Conservation (phyloP, 495 filamentous ascomycete genomes). For the Hyaloscypha finlandica region DNA sequence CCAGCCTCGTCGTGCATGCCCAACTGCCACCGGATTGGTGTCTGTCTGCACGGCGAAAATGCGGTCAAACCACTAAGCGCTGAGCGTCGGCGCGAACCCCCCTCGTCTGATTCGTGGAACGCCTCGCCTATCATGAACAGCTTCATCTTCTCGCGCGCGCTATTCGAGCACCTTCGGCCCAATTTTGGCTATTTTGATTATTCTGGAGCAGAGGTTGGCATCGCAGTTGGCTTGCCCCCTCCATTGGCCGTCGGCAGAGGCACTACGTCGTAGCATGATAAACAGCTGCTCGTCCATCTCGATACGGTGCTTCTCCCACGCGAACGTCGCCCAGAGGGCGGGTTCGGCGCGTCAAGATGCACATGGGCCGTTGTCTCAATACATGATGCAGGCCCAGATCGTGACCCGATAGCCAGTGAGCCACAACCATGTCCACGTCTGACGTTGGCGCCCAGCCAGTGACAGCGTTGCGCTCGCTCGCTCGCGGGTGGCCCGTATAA, state of each 20-base stretch:
- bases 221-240: background rate
- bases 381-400: slow-evolving; percentile 11
- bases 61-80: background rate
- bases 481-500: slow-evolving; percentile 32
- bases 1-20: background rate
- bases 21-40: background rate
- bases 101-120: background rate
- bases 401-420: background rate
- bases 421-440: slow-evolving; percentile 18
- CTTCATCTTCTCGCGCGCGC: slow-evolving; percentile 23
- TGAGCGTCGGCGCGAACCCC: background rate
- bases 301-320: slow-evolving; percentile 9
- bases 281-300: slow-evolving; percentile 16
- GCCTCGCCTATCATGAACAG: background rate
- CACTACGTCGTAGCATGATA: slow-evolving; percentile 15
- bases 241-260: slow-evolving; percentile 26
- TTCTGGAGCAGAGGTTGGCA: slow-evolving; percentile 23
- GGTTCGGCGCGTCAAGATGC: slow-evolving; percentile 12
- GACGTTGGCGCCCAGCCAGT: slow-evolving; percentile 28
- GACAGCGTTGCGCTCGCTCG: slow-evolving; percentile 16
- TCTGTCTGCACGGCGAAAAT: background rate
- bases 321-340: background rate
- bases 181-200: slow-evolving; percentile 28
- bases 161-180: slow-evolving; percentile 3
- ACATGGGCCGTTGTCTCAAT: background rate